Base-by-base conservation (phyloP, 2,329 filamentous ascomycete species). In the Thielaviopsis populi region DNA sequence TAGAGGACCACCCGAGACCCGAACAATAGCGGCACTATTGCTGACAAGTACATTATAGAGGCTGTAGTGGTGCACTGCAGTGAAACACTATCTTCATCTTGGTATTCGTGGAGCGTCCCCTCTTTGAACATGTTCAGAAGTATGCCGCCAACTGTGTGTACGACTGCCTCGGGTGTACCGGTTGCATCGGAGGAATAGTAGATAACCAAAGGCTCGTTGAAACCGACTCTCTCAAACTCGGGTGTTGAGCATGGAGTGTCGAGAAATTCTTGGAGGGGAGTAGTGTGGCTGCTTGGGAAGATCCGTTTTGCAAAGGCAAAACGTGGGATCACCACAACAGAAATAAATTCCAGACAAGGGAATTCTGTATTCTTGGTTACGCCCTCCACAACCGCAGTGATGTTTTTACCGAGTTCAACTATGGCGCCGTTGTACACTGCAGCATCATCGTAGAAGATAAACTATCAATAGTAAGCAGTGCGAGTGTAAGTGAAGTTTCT, bases 11-110 rank as follows among this genome's bases (percentile, higher is more conserved):
- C 76, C 5, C 82, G 78, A 0, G 78, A 77, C 7, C 88, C 88
- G 46, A 78, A 74, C 0, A 86, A 69, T 7, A 92, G 76, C 3
- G 78, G 76, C 22, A 78, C 76, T 0, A 89, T 76, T 43, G 79
- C 81, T 2, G 78, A 74, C 8, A 91, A 75, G 71, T 92, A 94
- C 89, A 95, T 95, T 74, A 95, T 94, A 89, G 89, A 95, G 0
- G 88, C 87, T 0, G 87, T 90, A 0, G 84, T 87, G 0, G 84
- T 83, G 70, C 80, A 83, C 71, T 83, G 80, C 65, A 83, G 68
- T 0, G 73, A 70, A 1, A 82, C 75, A 53, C 73, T 75, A n/a
- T 73, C 70, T 0, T 75, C 68, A 0, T 68, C 70, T 3, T 74
- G 64, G 33, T 75, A 74, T 59, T 79, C 76, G 69, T 83, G 80